Percentiles rank a stretch among this genome's conserved stretches.
These are phyloP conservation scores for Lophiotrema nucula DNA, from an alignment of 495 filamentous ascomycete species.

Conservation along the genomic window DNA sequence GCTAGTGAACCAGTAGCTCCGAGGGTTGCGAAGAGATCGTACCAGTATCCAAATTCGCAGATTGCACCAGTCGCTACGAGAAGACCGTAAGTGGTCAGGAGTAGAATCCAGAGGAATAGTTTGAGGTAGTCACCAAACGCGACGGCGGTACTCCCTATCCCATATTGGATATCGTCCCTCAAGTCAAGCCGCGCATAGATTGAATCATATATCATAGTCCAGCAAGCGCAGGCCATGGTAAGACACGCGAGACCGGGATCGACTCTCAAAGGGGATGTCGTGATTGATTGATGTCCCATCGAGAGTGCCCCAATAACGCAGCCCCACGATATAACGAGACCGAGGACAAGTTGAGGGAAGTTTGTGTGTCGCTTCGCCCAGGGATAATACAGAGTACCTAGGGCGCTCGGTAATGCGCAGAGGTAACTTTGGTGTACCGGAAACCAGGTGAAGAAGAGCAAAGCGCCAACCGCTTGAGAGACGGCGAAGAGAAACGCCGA, in stretches of 20 bases:
- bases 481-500: conserved; percentile 39
- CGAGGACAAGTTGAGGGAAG: conserved; percentile 6
- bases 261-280: too few species aligned
- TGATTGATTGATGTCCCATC: neutral
- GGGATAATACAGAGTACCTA: conserved; percentile 2
- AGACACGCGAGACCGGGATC: conserved; percentile 17
- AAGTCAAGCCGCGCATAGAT: conserved; percentile 50
- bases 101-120: neutral
- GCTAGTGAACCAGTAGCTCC: neutral
- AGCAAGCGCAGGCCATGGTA: conserved; percentile 36
- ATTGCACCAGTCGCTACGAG: neutral
- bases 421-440: neutral
- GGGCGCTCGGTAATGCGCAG: neutral
- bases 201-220: conserved; percentile 50
- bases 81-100: neutral
- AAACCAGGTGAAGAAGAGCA: neutral
- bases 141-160: conserved; percentile 45
- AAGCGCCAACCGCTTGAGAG: neutral
- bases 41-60: neutral
- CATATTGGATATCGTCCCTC: conserved; percentile 45
- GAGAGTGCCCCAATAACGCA: neutral
- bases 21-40: neutral
- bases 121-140: neutral
- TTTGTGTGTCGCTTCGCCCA: conserved; percentile 10
- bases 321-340: neutral